phyloP scores from a whole-genome alignment of 106 monocot genomes.

The Xerophyta viscosa region DNA sequence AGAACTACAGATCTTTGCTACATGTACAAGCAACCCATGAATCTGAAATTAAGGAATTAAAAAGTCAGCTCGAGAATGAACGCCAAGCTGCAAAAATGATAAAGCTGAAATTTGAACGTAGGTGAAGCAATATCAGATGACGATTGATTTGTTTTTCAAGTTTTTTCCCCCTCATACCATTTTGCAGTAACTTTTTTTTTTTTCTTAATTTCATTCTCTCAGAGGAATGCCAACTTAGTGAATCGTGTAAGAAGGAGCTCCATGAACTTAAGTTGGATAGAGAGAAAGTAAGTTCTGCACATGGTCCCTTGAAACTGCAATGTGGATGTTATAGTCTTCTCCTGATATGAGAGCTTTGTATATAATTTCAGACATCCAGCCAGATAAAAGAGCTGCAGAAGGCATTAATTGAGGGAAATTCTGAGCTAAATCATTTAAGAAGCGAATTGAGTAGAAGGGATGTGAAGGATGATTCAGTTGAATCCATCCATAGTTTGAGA shows the following conservation, averaged over 20 bases:
- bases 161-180: not conserved
- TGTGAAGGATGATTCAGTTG: slow-evolving; percentile 24
- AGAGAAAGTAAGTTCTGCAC: slow-evolving; percentile 33
- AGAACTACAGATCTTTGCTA: slow-evolving; percentile 21
- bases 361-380: slow-evolving; percentile 23
- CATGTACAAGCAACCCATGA: slow-evolving; percentile 26
- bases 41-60: slow-evolving; percentile 46
- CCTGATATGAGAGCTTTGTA: slow-evolving; percentile 1
- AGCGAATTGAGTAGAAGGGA: slow-evolving; percentile 33
- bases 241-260: slow-evolving; percentile 38
- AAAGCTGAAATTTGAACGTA: slow-evolving; percentile 49
- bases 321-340: not conserved
- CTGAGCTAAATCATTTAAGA: slow-evolving; percentile 42
- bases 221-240: slow-evolving; percentile 56
- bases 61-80: slow-evolving; percentile 36
- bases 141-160: slow-evolving; percentile 6
- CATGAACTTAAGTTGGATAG: slow-evolving; percentile 38
- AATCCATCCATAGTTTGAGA: slow-evolving; percentile 41
- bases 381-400: slow-evolving; percentile 40
- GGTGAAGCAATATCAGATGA: not conserved
- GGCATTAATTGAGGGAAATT: slow-evolving; percentile 33
- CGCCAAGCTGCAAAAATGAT: slow-evolving; percentile 23
- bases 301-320: too few species aligned
- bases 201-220: too few species aligned
- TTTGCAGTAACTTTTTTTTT: not conserved